Evolutionary conservation across 2,329 filamentous ascomycete species (phyloP).

Genomic region (Epichloe sp.): DNA sequence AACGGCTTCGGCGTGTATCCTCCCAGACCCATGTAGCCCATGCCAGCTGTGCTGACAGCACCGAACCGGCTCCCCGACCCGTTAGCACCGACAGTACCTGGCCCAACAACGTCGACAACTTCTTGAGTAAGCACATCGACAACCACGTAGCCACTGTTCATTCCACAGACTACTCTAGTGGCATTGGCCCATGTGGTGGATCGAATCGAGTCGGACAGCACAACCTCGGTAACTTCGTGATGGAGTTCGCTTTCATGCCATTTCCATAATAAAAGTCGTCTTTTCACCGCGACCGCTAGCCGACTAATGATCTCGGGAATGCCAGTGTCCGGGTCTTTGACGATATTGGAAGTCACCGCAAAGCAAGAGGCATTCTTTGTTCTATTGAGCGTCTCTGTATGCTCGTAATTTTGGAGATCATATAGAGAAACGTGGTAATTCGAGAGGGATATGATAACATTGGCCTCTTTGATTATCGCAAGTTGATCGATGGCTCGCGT

Average conservation of each 20-base stretch:
- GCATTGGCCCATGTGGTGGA: slow-evolving; percentile 85
- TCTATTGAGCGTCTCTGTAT: slow-evolving; percentile 64
- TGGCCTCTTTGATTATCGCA: slow-evolving; percentile 89
- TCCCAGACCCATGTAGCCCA: slow-evolving; percentile 94
- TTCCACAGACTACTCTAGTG: slow-evolving; percentile 74
- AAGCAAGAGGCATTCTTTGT: slow-evolving; percentile 86
- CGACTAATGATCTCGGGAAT: slow-evolving; percentile 89
- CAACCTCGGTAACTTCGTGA: slow-evolving; percentile 60
- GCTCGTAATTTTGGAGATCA: slow-evolving; percentile 72
- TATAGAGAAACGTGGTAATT: slow-evolving; percentile 83
- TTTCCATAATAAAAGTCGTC: slow-evolving; percentile 79
- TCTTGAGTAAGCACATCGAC: slow-evolving; percentile 68
- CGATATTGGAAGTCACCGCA: slow-evolving; percentile 88
- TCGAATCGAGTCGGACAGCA: slow-evolving; percentile 70
- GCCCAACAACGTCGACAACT: slow-evolving; percentile 66
- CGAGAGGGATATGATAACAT: slow-evolving; percentile 78
- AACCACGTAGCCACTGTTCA: slow-evolving; percentile 83
- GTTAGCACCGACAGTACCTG: slow-evolving; percentile 52
- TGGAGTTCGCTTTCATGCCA: slow-evolving; percentile 92
- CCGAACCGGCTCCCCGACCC: slow-evolving; percentile 64
- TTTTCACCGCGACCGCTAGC: slow-evolving; percentile 84
- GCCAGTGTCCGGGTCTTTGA: slow-evolving; percentile 73
- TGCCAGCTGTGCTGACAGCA: slow-evolving; percentile 69
- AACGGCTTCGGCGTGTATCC: slow-evolving; percentile 86
- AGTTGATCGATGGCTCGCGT: slow-evolving; percentile 83